These are phyloP conservation scores for Pseudotsuga menziesii DNA, from an alignment of 75 land plant genomes.

Conservation along the genomic window DNA sequence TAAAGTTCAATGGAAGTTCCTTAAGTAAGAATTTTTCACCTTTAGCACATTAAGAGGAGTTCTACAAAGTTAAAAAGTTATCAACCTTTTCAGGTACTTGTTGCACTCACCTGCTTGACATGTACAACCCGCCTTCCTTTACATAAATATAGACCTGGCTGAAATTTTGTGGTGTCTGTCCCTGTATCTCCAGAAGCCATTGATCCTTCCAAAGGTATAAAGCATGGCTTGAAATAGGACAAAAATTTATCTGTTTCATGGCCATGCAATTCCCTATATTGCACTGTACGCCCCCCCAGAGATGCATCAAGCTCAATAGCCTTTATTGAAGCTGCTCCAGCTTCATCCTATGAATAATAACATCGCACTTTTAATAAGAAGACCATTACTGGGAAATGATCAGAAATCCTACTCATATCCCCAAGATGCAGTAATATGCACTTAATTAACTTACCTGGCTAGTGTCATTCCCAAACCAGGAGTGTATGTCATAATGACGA, in stretches of 20 bases:
- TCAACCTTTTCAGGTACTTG: too few relatives aligned
- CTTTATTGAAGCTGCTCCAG: slow-evolving; percentile 15
- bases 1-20: too few relatives aligned
- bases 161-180: slow-evolving; percentile 13
- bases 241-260: slow-evolving; percentile 22
- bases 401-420: too few relatives aligned
- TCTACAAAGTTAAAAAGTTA: too few relatives aligned
- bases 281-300: slow-evolving; percentile 28
- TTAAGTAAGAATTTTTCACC: too few relatives aligned
- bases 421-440: too few relatives aligned
- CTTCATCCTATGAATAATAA: too few relatives aligned
- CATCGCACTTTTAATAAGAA: too few relatives aligned
- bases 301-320: slow-evolving; percentile 29
- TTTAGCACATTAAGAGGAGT: too few relatives aligned
- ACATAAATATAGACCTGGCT: slow-evolving; percentile 30
- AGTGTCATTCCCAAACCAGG: slow-evolving; percentile 44
- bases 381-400: too few relatives aligned
- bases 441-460: too few relatives aligned
- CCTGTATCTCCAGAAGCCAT: slow-evolving; percentile 24
- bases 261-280: slow-evolving; percentile 27
- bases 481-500: slow-evolving; percentile 36
- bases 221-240: slow-evolving; percentile 26
- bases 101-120: slow-evolving; percentile 73
- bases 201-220: slow-evolving; percentile 39
- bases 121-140: slow-evolving; percentile 40